Percentiles rank a stretch among this genome's conserved stretches.
phyloP scores from a whole-genome alignment of 2,329 filamentous ascomycete species.

The Xylaria sp. region DNA sequence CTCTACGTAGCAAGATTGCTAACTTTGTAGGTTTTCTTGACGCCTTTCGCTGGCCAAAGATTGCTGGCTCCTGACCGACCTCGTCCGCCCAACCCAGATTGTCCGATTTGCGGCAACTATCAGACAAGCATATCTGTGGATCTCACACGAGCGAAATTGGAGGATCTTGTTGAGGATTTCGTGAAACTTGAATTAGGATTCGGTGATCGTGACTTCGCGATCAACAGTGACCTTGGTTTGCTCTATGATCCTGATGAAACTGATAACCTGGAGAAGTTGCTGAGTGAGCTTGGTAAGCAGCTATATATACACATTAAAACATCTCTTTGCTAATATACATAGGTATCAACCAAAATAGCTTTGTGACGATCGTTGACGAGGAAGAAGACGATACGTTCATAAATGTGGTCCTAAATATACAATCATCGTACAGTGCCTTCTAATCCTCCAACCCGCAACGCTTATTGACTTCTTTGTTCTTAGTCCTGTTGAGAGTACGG shows the following conservation, averaged over 20 bases:
- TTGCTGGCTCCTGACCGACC: conserved; percentile 63
- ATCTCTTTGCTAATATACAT: conserved; percentile 34
- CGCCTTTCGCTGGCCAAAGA: conserved; percentile 65
- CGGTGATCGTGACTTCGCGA: conserved; percentile 75
- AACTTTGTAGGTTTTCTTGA: conserved; percentile 71
- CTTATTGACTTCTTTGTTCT: conserved; percentile 27
- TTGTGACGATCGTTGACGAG: conserved; percentile 85
- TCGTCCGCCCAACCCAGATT: conserved; percentile 75
- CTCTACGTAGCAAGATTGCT: conserved; percentile 8
- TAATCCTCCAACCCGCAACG: conserved; percentile 29
- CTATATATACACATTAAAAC: background rate
- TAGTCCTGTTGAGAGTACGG: conserved; percentile 42
- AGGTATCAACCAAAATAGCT: conserved; percentile 74
- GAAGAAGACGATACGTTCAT: conserved; percentile 76
- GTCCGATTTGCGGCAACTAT: conserved; percentile 80
- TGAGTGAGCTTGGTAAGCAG: conserved; percentile 71
- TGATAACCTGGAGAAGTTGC: conserved; percentile 80
- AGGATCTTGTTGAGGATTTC: conserved; percentile 78
- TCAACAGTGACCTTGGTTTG: conserved; percentile 76
- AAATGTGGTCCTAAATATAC: conserved; percentile 76
- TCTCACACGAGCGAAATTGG: conserved; percentile 72
- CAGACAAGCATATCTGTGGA: conserved; percentile 73
- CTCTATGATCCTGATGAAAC: conserved; percentile 90
- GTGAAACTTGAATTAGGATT: conserved; percentile 75
- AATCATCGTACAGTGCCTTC: conserved; percentile 59